These are phyloP conservation scores for Colletotrichum godetiae DNA, from an alignment of 2,329 filamentous ascomycete species.

Conservation along the genomic window DNA sequence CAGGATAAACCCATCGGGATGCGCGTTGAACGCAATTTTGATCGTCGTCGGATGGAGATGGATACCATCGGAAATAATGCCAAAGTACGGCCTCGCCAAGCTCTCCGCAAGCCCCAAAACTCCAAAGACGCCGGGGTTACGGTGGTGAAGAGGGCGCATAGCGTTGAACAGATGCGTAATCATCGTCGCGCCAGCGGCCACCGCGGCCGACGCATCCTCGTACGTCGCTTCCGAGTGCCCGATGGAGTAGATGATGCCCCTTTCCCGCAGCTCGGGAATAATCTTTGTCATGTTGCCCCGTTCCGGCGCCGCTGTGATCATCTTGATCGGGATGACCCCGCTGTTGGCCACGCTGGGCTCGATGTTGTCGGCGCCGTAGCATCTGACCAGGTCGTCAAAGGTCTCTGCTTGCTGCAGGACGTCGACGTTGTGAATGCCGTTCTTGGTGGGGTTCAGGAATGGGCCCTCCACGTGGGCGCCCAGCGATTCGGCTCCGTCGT, in stretches of 20 bases:
- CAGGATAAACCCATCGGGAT: conserved; percentile 86
- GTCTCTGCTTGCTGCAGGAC: conserved; percentile 75
- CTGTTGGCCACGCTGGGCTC: conserved; percentile 41
- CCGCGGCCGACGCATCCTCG: conserved; percentile 79
- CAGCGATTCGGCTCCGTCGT: conserved; percentile 84
- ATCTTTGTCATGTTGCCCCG: conserved; percentile 74
- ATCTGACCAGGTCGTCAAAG: conserved; percentile 73
- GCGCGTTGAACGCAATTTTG: conserved; percentile 88
- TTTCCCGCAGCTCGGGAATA: conserved; percentile 73
- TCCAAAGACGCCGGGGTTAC: conserved; percentile 91
- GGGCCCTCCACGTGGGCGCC: conserved; percentile 93
- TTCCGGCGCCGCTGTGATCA: conserved; percentile 91
- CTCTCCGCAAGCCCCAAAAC: conserved; percentile 77
- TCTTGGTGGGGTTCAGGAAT: conserved; percentile 84
- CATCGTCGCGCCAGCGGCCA: conserved; percentile 84
- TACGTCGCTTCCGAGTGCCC: conserved; percentile 91
- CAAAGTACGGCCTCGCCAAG: conserved; percentile 78
- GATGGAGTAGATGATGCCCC: conserved; percentile 81
- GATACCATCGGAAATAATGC: conserved; percentile 90
- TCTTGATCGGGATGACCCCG: conserved; percentile 67
- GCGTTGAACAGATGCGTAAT: conserved; percentile 96
- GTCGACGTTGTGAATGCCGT: conserved; percentile 84
- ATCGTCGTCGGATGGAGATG: conserved; percentile 90
- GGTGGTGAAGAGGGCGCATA: conserved; percentile 90
- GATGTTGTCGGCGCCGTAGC: conserved; percentile 81